Conservation (phyloP, 2,329 filamentous ascomycete genomes). For the Penicillium sp. region DNA sequence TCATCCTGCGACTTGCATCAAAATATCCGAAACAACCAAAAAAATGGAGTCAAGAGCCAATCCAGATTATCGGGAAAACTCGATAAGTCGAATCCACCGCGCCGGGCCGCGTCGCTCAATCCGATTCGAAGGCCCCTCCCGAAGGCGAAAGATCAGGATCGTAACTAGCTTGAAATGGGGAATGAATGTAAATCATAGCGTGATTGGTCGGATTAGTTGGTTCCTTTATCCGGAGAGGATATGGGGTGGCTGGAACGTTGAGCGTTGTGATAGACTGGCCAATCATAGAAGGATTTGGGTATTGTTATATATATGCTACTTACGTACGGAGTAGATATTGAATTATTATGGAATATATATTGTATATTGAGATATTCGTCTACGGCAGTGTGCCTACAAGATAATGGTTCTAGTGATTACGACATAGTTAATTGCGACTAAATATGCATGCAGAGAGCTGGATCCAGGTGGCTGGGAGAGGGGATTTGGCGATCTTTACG, state of each 20-base stretch:
- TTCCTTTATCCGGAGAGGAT: background rate
- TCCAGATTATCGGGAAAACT: background rate
- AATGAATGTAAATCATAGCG: background rate
- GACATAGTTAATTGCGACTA: background rate
- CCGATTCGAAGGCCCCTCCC: background rate
- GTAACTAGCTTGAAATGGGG: background rate
- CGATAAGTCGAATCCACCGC: conserved; percentile 2
- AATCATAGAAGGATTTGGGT: background rate
- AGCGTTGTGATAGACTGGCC: background rate
- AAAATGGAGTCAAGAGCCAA: background rate
- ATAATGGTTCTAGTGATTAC: background rate
- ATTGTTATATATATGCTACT: background rate
- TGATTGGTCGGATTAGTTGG: background rate
- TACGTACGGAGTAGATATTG: background rate
- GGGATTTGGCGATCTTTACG: background rate
- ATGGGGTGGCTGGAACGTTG: background rate
- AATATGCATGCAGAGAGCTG: background rate
- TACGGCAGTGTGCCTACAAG: background rate
- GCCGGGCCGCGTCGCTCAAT: background rate
- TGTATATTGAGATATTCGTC: background rate
- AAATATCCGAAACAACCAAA: background rate
- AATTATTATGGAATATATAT: background rate
- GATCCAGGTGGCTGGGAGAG: background rate
- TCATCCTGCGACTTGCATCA: background rate
- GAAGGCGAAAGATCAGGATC: background rate